Evolutionary conservation across 495 filamentous ascomycete genomes (phyloP).

Genomic region (Penicillium odoratum): DNA sequence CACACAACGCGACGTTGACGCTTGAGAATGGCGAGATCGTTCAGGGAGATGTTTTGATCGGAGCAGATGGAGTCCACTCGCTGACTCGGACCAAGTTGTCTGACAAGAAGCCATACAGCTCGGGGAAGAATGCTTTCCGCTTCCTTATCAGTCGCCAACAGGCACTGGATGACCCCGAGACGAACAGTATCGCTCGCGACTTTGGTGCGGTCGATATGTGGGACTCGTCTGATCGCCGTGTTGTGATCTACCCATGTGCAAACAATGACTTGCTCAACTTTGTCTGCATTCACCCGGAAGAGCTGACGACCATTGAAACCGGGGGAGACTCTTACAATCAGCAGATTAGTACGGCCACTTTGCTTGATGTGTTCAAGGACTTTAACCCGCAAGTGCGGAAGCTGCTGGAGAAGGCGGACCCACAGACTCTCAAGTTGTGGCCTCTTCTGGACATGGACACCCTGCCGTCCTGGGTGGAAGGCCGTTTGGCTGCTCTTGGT

Average conservation of each 20-base stretch:
- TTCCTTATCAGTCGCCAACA: conserved; percentile 52
- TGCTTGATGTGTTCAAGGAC: conserved; percentile 51
- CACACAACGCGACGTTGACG: conserved; percentile 39
- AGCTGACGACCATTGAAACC: conserved; percentile 31
- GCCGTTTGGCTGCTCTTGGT: conserved; percentile 53
- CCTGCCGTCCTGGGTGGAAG: conserved; percentile 54
- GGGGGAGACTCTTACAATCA: conserved; percentile 47
- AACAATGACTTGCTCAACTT: conserved; percentile 59
- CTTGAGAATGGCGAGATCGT: conserved; percentile 36
- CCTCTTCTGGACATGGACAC: conserved; percentile 58
- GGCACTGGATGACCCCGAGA: conserved; percentile 47
- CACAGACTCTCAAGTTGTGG: conserved; percentile 55
- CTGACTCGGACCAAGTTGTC: conserved; percentile 45
- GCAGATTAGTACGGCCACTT: conserved; percentile 40
- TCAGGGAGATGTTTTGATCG: conserved; percentile 50
- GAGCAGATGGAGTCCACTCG: conserved; percentile 56
- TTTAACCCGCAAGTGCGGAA: conserved; percentile 48
- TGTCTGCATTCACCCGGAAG: conserved; percentile 58
- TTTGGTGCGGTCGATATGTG: conserved; percentile 50
- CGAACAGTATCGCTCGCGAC: conserved; percentile 37
- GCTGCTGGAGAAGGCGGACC: conserved; percentile 50
- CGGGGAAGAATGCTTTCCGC: conserved; percentile 61
- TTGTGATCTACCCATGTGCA: conserved; percentile 61
- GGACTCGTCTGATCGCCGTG: conserved; percentile 48
- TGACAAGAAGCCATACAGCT: conserved; percentile 39